Base-by-base conservation (phyloP, 1,284 basidiomycete genomes). In the Mycena sp. region DNA sequence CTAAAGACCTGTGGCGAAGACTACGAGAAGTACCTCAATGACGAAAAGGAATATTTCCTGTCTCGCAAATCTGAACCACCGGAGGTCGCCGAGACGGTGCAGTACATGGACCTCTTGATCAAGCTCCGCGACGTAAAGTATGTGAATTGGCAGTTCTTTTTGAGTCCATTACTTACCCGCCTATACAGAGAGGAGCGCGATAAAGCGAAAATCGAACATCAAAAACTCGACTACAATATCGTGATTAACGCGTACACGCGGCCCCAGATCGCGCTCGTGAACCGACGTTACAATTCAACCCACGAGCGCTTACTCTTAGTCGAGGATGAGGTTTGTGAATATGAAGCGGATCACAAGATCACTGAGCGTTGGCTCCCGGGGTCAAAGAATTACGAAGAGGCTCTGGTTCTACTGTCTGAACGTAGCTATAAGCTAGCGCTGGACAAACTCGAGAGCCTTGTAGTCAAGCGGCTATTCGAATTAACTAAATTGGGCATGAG, bases 401-500 rank as follows among this genome's bases (percentile, higher is more conserved):
- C 56, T 0, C 19, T 62, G 2, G 37, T 41, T 0, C 19, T 53
- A 5, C n/a, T 70, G 37, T 25, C 25, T 12, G 43, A 68, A 23
- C 67, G 68, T 4, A 35, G 57, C 21, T 74, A 70, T 48, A 53
- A 55, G 3, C 55, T 40, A 3, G 69, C 70, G 1, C 41, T 74
- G 9, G 69, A 71, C 41, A 30, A 61, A 7, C 62, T 74, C 2
- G 66, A 74, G 41, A n/a, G 64, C 9, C 62, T 74, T 0, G 67
- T 74, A 1, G 61, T 72, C 0, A 61, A 69, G 30, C 63, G 66
- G 0, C 61, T 73, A 2, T 67, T 73, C 37, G 72, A 74, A 55
- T 30, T 73, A 12, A 63, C 66, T 6, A 73, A 73, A 58, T 23
- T 68, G n/a, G 66, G 70, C 25, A 58, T 65, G 17, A 58, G 57